Conservation (phyloP, 2,329 filamentous ascomycete species). For the Curvularia hawaiiensis region DNA sequence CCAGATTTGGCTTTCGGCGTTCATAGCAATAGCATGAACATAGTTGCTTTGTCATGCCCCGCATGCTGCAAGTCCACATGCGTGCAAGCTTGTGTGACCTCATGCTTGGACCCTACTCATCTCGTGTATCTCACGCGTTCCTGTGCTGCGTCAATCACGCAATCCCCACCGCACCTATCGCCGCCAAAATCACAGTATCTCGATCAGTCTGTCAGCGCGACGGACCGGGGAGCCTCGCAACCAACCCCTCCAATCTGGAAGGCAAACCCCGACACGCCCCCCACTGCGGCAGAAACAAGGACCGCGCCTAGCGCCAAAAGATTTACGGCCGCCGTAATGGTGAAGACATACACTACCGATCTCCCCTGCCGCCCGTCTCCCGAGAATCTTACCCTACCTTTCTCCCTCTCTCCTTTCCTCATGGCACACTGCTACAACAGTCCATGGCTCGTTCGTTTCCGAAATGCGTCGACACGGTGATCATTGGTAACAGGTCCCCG, state of each 20-base stretch:
- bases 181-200: slow-evolving; percentile 8
- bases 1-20: background rate
- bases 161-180: slow-evolving; percentile 6
- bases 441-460: slow-evolving; percentile 48
- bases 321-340: slow-evolving; percentile 39
- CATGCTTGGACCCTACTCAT: slow-evolving; percentile 21
- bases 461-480: slow-evolving; percentile 48
- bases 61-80: slow-evolving; percentile 10
- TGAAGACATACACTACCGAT: slow-evolving; percentile 38
- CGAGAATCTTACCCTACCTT: slow-evolving; percentile 9
- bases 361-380: slow-evolving; percentile 18
- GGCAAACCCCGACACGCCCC: slow-evolving; percentile 25
- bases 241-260: slow-evolving; percentile 27
- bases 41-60: slow-evolving; percentile 9
- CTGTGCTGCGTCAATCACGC: slow-evolving; percentile 20
- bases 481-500: slow-evolving; percentile 39
- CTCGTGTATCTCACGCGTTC: slow-evolving; percentile 17
- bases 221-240: slow-evolving; percentile 17
- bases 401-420: slow-evolving; percentile 20
- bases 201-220: slow-evolving; percentile 12
- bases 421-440: slow-evolving; percentile 40
- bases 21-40: background rate
- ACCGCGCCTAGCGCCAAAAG: slow-evolving; percentile 35
- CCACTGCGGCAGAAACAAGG: slow-evolving; percentile 26
- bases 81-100: slow-evolving; percentile 19